Evolutionary conservation across 2,329 filamentous ascomycete genomes (phyloP).

Genomic region (Eutypa lata): DNA sequence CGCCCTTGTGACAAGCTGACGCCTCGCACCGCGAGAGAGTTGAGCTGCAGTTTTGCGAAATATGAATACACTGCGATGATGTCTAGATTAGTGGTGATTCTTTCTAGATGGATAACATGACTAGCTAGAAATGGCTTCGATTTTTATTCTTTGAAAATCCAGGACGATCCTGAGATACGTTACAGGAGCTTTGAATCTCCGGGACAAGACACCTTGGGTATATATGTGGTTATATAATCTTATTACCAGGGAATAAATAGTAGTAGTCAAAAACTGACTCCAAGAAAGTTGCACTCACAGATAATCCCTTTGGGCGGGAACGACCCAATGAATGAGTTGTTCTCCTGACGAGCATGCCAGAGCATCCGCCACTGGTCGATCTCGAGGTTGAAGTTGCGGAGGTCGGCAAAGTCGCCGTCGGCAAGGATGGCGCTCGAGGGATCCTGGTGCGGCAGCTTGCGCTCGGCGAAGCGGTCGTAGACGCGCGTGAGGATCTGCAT

Average conservation of each 20-base stretch:
- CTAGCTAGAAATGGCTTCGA: too few relatives aligned
- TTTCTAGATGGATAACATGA: too few relatives aligned
- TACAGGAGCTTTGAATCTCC: too few relatives aligned
- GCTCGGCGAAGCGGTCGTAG: constrained; percentile 15
- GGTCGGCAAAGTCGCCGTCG: constrained; percentile 33
- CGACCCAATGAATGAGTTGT: constrained; percentile 25
- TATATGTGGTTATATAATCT: too few relatives aligned
- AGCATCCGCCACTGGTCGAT: constrained; percentile 39
- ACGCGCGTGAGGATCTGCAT: constrained; percentile 17
- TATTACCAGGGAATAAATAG: too few relatives aligned
- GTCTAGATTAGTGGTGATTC: not conserved
- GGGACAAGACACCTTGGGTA: too few relatives aligned
- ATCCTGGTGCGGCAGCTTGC: constrained; percentile 1
- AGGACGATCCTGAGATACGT: too few relatives aligned
- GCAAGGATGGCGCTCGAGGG: constrained; percentile 20
- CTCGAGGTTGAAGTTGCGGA: constrained; percentile 37
- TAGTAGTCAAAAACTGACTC: too few relatives aligned
- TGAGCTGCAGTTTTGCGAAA: constrained; percentile 36
- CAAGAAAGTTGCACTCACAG: constrained; percentile 2
- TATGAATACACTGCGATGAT: constrained; percentile 29
- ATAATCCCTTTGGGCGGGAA: constrained; percentile 43
- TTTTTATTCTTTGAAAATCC: too few relatives aligned
- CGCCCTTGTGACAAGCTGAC: constrained; percentile 26
- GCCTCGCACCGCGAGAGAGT: constrained; percentile 33
- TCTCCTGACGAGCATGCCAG: constrained; percentile 28